Evolutionary conservation across 208 protist species (phyloP).

Genomic region (Paratrypanosoma confusum): DNA sequence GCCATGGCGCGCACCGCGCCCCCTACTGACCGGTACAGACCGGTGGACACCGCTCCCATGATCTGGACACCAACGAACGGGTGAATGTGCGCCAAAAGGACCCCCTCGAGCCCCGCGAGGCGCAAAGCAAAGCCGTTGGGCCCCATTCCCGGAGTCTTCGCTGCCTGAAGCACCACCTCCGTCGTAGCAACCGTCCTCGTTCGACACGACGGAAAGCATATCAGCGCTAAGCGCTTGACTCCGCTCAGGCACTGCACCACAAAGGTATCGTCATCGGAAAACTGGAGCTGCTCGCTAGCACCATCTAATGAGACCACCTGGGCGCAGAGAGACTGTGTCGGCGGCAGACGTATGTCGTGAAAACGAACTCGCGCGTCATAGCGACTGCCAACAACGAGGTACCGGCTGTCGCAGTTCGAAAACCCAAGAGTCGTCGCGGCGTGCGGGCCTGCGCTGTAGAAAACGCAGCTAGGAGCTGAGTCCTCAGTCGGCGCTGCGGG

Average conservation of each 20-base stretch:
- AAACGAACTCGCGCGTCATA: conserved; percentile 35
- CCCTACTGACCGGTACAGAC: conserved; percentile 50
- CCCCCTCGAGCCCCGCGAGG: conserved; percentile 37
- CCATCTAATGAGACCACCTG: conserved; percentile 34
- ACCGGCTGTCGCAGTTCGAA: conserved; percentile 33
- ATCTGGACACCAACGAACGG: conserved; percentile 55
- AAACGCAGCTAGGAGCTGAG: conserved; percentile 28
- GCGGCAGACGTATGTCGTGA: conserved; percentile 36
- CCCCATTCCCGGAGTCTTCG: conserved; percentile 32
- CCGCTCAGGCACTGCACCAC: conserved; percentile 41
- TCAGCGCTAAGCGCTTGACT: conserved; percentile 25
- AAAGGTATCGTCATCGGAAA: conserved; percentile 62
- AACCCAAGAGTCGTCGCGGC: conserved; percentile 42
- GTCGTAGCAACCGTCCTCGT: conserved; percentile 24
- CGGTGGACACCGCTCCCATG: conserved; percentile 47
- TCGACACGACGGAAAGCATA: conserved; percentile 14
- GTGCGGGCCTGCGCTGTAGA: conserved; percentile 36
- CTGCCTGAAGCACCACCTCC: conserved; percentile 39
- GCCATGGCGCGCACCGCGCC: conserved; percentile 37
- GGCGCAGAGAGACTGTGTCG: background rate
- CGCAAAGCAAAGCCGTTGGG: conserved; percentile 49
- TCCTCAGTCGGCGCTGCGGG: conserved; percentile 5
- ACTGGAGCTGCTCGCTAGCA: conserved; percentile 32
- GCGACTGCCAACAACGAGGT: conserved; percentile 45
- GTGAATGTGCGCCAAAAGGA: conserved; percentile 51